Percentiles rank a stretch among this genome's conserved stretches.
Evolutionary conservation across 768 basidiomycete species (phyloP).

Genomic region (Lentinula lateritia): DNA sequence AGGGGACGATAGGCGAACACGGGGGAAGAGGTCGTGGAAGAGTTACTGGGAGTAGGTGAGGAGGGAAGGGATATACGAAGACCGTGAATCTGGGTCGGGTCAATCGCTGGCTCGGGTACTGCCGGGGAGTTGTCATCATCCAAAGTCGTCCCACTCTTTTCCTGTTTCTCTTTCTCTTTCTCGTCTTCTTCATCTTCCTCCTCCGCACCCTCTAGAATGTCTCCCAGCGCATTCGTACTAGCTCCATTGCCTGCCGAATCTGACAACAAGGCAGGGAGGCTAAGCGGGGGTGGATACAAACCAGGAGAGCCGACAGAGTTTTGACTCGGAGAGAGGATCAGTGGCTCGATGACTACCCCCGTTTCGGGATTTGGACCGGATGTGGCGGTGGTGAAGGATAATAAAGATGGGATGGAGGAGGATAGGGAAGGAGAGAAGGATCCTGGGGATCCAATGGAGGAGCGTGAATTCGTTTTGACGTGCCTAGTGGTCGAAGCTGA

Average conservation of each 20-base stretch:
- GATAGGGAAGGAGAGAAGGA: slow-evolving; percentile 3
- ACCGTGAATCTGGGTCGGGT: slow-evolving; percentile 8
- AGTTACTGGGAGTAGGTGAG: background rate
- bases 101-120: background rate
- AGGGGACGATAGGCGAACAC: background rate
- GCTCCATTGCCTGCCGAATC: background rate
- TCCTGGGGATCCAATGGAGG: background rate
- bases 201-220: slow-evolving; percentile 61
- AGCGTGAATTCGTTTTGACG: background rate
- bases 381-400: slow-evolving; percentile 12
- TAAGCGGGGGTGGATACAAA: slow-evolving; percentile 30
- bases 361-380: slow-evolving; percentile 4
- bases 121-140: background rate
- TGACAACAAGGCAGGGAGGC: slow-evolving; percentile 22
- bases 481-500: background rate
- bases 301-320: slow-evolving; percentile 6
- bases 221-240: slow-evolving; percentile 34
- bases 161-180: slow-evolving; percentile 13
- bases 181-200: slow-evolving; percentile 39
- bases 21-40: background rate
- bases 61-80: slow-evolving; percentile 7
- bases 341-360: slow-evolving; percentile 43
- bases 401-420: slow-evolving; percentile 9
- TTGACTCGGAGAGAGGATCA: slow-evolving; percentile 34
- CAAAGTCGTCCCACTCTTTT: background rate